A percentile compares a stretch with the other conserved stretches of the same genome.
Conservation (phyloP, 2,329 filamentous ascomycete species). For the Dothideomycetes sp. region DNA sequence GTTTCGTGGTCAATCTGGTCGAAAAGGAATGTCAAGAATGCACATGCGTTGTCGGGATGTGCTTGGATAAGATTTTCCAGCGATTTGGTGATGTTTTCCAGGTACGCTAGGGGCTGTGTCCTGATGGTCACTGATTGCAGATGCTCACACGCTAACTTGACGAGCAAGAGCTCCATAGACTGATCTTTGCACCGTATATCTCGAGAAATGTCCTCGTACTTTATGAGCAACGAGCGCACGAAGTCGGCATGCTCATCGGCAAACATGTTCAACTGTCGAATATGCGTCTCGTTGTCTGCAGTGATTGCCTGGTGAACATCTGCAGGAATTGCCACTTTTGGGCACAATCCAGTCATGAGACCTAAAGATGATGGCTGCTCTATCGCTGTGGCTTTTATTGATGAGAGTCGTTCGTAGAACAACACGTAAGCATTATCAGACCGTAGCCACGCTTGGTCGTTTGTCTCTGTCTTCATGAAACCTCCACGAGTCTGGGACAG, state of each 20-base stretch:
- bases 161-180: conserved; percentile 35
- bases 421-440: conserved; percentile 82
- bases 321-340: conserved; percentile 34
- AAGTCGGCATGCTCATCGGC: conserved; percentile 62
- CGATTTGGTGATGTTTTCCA: conserved; percentile 43
- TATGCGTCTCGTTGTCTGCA: conserved; percentile 59
- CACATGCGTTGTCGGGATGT: conserved; percentile 38
- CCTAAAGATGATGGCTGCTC: background rate
- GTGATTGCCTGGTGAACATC: conserved; percentile 46
- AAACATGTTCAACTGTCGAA: conserved; percentile 69
- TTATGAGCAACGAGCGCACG: conserved; percentile 49
- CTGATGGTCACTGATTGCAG: conserved; percentile 67
- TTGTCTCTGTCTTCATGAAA: conserved; percentile 41
- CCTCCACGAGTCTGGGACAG: conserved; percentile 60
- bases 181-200: conserved; percentile 24
- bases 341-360: conserved; percentile 23
- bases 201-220: conserved; percentile 39
- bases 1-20: conserved; percentile 36
- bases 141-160: conserved; percentile 51
- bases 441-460: conserved; percentile 19
- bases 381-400: conserved; percentile 32
- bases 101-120: conserved; percentile 56
- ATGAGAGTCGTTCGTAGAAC: conserved; percentile 78
- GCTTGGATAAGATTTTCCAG: conserved; percentile 43
- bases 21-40: conserved; percentile 52